Evolutionary conservation across 2,329 filamentous ascomycete species (phyloP).

Genomic region (Colletotrichum salicis): DNA sequence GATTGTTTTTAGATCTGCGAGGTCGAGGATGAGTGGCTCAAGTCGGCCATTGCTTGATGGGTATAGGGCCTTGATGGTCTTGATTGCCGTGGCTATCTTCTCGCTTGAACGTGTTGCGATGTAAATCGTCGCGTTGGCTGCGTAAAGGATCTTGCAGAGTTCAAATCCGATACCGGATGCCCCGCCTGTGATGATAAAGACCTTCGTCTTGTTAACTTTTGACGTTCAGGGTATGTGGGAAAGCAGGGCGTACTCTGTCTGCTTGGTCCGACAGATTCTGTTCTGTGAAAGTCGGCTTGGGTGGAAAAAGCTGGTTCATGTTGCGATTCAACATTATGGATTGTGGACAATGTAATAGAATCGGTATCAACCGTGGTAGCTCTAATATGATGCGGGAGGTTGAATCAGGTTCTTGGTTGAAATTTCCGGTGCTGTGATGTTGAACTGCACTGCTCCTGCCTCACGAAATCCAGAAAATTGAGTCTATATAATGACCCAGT

Average conservation of each 20-base stretch:
- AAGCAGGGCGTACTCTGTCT: not conserved
- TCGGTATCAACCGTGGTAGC: not conserved
- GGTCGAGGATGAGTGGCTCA: not conserved
- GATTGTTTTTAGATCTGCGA: not conserved
- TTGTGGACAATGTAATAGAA: not conserved
- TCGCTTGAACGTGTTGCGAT: not conserved
- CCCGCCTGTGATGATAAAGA: not conserved
- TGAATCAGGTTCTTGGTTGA: no score
- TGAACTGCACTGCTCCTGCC: accelerated
- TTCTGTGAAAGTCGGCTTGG: not conserved
- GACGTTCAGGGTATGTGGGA: not conserved
- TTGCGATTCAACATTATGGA: not conserved
- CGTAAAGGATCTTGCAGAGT: not conserved
- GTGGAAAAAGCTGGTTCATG: not conserved
- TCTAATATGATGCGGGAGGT: not conserved
- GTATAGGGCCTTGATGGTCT: not conserved
- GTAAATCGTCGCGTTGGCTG: not conserved
- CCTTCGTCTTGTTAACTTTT: not conserved
- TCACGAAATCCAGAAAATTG: not conserved
- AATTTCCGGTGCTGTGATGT: not conserved
- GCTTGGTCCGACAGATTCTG: not conserved
- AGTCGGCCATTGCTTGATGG: not conserved
- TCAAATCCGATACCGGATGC: not conserved
- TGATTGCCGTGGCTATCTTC: not conserved
- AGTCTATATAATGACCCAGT: not conserved